These are phyloP conservation scores for Cladosporium austrohemisphaericum DNA, from an alignment of 2,329 filamentous ascomycete species.

Conservation along the genomic window DNA sequence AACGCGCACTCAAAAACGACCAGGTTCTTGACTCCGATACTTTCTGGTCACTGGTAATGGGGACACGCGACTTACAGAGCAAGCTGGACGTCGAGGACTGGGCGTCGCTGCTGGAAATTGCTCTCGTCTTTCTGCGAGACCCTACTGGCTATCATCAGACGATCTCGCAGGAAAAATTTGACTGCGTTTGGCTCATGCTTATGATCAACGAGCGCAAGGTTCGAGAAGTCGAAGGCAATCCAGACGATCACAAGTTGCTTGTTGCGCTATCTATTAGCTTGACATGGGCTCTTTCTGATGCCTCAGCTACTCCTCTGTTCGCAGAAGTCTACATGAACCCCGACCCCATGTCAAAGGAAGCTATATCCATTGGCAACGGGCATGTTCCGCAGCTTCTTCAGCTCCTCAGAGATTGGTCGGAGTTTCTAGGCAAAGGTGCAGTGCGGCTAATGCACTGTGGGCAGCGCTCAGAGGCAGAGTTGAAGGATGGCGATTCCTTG, in stretches of 20 bases:
- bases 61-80: not conserved
- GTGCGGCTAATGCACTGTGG: not conserved
- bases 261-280: conserved; percentile 25
- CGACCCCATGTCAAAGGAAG: not conserved
- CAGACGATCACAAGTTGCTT: conserved; percentile 22
- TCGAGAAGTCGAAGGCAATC: not conserved
- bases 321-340: not conserved
- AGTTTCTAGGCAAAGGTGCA: not conserved
- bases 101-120: conserved; percentile 23
- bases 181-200: conserved; percentile 23
- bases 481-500: not conserved
- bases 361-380: not conserved
- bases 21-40: not conserved
- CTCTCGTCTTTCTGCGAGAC: conserved; percentile 26
- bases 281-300: conserved; percentile 30
- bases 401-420: not conserved
- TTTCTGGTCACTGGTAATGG: not conserved
- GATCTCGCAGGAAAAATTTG: conserved; percentile 7
- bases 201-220: conserved; percentile 14
- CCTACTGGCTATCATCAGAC: not conserved
- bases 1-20: not conserved
- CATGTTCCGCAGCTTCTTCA: not conserved
- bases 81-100: conserved; percentile 22
- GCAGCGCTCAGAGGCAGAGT: too few relatives aligned
- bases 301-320: conserved; percentile 25